Evolutionary conservation across 169 alveolate species (phyloP), one percentile per base, ranked within the genome.

Genomic region (Perkinsus olseni): DNA sequence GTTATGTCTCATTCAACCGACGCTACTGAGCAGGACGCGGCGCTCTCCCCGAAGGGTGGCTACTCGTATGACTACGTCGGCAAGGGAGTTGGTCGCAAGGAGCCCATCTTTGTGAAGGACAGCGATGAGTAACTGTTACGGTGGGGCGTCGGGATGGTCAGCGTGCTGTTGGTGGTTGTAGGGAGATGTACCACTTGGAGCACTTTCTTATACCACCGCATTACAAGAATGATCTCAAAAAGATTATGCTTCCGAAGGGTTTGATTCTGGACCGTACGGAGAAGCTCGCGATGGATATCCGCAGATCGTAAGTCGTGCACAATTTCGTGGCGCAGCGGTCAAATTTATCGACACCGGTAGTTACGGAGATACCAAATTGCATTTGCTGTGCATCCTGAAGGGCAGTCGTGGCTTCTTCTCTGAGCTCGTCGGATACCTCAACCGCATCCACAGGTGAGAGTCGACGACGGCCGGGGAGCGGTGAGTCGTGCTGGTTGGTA

Each of bases 321-420:
- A 51, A n/a, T 20, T 40, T 91, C 1, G 38, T 0, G 38, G 38
- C 74, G 37, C 24, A 74, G 36, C 74, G 39, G 13, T 0, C n/a
- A n/a, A 17, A 34, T 20, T 0, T 40, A 21, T 11, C 28, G 36
- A 37, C 8, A 91, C 21, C 11, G 51, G 92, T 93, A 31, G 94
- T 34, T 95, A 95, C 93, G 74, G 91, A 28, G 94, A 94, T 91
- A 91, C 93, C 74, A 96, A 95, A 74, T 91, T 96, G 92, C 97
- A 96, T 51, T 74, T 96, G 38, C 38, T 96, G 38, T 96, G 97
- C 51, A 38, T 96, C 37, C 93, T 96, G 74, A 96, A 96, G 93
- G 97, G 97, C 24, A 94, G 96, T 10, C 94, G 97, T n/a, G 96
- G 96, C 36, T 95, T 95, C 92, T 96, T 96, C 91, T 92, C 94